phyloP scores from a whole-genome alignment of 129 eudicot genomes.

The Ambrosia artemisiifolia region DNA sequence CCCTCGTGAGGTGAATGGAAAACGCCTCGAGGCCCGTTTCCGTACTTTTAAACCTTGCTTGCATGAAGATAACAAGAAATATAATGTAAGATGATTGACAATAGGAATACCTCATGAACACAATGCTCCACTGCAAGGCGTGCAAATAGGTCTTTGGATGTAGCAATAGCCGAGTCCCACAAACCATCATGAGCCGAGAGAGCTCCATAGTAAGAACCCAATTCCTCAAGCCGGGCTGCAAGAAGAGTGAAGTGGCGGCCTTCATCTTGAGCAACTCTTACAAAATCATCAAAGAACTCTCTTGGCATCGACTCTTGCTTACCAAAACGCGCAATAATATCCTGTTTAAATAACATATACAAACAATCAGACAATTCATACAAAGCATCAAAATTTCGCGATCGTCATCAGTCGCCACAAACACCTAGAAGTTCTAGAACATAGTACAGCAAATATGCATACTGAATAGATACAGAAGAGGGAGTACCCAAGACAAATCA shows the following conservation, averaged over 20 bases:
- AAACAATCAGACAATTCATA: neutral
- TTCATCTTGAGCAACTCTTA: slow-evolving; percentile 95
- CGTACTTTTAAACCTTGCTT: too few relatives aligned
- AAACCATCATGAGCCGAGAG: slow-evolving; percentile 95
- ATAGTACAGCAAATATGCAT: neutral
- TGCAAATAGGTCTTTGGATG: slow-evolving; percentile 73
- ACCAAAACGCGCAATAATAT: slow-evolving; percentile 93
- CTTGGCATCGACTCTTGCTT: slow-evolving; percentile 87
- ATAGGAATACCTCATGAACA: slow-evolving; percentile 77
- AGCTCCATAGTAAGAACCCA: slow-evolving; percentile 94
- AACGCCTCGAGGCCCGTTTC: too few relatives aligned
- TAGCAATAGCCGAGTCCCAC: slow-evolving; percentile 96
- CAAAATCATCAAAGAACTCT: slow-evolving; percentile 92
- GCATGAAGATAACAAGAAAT: slow-evolving; percentile 2
- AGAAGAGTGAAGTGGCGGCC: slow-evolving; percentile 94
- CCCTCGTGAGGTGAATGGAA: too few relatives aligned
- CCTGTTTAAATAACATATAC: slow-evolving; percentile 26
- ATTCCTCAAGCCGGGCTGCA: slow-evolving; percentile 73
- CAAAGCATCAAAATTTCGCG: neutral
- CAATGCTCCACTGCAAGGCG: slow-evolving; percentile 95
- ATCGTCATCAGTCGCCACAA: slow-evolving; percentile 12
- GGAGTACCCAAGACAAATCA: slow-evolving; percentile 89
- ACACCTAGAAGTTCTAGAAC: slow-evolving; percentile 1
- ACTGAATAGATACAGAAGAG: neutral
- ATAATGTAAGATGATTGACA: neutral